A percentile compares a stretch with the other conserved stretches of the same genome.
phyloP scores from a whole-genome alignment of 176 grass and related monocot species.

The Secale cereale region DNA sequence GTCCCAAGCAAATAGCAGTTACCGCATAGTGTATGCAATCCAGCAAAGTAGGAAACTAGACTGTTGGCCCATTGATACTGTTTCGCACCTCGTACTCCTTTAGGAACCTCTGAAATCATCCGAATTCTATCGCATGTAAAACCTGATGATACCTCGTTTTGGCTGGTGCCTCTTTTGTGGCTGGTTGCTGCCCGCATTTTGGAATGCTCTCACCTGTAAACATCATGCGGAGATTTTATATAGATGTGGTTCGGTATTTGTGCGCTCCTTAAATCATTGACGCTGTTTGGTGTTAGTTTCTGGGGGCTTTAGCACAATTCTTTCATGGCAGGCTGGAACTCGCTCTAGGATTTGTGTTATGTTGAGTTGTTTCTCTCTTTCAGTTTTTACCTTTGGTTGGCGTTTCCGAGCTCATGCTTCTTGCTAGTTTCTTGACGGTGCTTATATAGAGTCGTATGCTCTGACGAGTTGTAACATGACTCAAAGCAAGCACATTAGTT shows the following conservation, averaged over 20 bases:
- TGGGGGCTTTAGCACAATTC: no score
- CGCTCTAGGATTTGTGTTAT: not conserved
- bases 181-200: not conserved
- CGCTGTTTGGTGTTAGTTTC: not conserved
- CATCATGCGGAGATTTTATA: not conserved
- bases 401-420: not conserved
- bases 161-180: not conserved
- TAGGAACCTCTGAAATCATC: constrained; percentile 1
- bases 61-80: not conserved
- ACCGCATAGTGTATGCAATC: constrained; percentile 23
- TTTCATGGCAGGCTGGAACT: not conserved
- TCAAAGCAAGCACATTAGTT: not conserved
- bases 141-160: not conserved
- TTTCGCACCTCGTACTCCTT: not conserved
- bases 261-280: not conserved
- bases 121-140: not conserved
- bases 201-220: not conserved
- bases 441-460: not conserved
- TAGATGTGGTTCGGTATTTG: not conserved
- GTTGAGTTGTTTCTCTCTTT: not conserved
- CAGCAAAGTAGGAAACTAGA: not conserved
- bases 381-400: not conserved
- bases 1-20: constrained; percentile 17
- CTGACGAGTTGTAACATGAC: not conserved
- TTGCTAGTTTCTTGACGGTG: not conserved